Evolutionary conservation across 2,329 filamentous ascomycete species (phyloP).

Genomic region (Aspergillus sp.): DNA sequence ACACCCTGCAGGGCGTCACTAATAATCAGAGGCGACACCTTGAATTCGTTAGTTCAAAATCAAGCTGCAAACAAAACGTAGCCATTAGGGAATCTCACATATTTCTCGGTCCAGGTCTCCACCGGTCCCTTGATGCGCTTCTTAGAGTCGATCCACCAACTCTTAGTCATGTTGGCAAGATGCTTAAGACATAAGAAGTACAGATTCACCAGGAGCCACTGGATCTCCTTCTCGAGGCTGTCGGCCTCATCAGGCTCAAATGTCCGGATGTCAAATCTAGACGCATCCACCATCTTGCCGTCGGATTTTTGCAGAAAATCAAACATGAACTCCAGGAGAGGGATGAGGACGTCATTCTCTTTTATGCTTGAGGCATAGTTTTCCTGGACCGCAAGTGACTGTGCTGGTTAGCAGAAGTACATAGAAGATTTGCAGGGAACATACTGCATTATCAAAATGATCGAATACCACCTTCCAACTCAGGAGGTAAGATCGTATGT

Average conservation of each 20-base stretch:
- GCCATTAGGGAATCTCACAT: conserved; percentile 61
- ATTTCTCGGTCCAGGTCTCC: conserved; percentile 80
- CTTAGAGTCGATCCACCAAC: conserved; percentile 79
- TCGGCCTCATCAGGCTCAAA: conserved; percentile 62
- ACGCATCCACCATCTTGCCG: conserved; percentile 66
- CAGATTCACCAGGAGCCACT: conserved; percentile 80
- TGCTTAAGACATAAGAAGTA: conserved; percentile 80
- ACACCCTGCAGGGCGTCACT: conserved; percentile 40
- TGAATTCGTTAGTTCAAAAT: not conserved
- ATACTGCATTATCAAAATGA: conserved; percentile 67
- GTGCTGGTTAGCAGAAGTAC: conserved; percentile 21
- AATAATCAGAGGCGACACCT: conserved; percentile 44
- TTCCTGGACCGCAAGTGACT: conserved; percentile 75
- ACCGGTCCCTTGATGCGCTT: conserved; percentile 77
- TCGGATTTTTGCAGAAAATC: conserved; percentile 78
- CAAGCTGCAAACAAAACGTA: not conserved
- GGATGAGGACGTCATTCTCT: conserved; percentile 63
- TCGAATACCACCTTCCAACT: conserved; percentile 91
- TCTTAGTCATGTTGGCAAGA: conserved; percentile 72
- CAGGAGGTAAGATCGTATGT: conserved; percentile 75
- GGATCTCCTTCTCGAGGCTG: conserved; percentile 67
- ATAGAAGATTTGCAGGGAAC: conserved; percentile 4
- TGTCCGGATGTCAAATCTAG: conserved; percentile 66
- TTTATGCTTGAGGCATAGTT: conserved; percentile 80
- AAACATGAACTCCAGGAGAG: conserved; percentile 75